Evolutionary conservation across 768 basidiomycete genomes (phyloP).

Genomic region (Kwoniella pini): DNA sequence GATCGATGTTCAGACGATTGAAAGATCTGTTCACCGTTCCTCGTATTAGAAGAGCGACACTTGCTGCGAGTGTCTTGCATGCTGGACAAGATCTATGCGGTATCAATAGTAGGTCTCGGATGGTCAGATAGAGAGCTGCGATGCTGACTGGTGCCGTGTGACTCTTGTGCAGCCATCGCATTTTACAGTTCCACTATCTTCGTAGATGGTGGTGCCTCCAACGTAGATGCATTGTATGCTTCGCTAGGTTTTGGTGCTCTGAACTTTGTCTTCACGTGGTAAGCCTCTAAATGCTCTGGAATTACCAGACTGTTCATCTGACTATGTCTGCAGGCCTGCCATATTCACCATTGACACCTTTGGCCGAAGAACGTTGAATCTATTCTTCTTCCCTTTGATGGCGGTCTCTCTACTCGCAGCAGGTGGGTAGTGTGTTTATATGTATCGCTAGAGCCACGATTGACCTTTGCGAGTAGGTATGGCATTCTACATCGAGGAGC

Average conservation of each 20-base stretch:
- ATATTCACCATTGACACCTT: conserved; percentile 49
- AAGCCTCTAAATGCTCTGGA: too few species aligned
- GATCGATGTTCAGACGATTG: conserved; percentile 36
- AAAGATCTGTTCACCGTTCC: conserved; percentile 55
- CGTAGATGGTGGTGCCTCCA: conserved; percentile 51
- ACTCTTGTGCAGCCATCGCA: conserved; percentile 52
- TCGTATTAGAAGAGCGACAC: conserved; percentile 53
- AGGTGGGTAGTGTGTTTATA: conserved; percentile 63
- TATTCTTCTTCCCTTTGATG: conserved; percentile 72
- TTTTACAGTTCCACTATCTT: conserved; percentile 58
- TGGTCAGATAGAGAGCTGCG: too few species aligned
- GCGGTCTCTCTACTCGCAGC: conserved; percentile 70
- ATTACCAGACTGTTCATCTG: too few species aligned
- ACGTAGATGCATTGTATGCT: conserved; percentile 46
- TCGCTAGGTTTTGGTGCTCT: conserved; percentile 54
- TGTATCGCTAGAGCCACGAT: too few species aligned
- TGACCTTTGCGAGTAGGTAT: too few species aligned
- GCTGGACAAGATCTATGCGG: conserved; percentile 49
- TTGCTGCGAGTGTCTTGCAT: conserved; percentile 52
- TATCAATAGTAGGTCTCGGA: conserved; percentile 37
- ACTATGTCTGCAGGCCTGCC: conserved; percentile 45
- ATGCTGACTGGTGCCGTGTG: too few species aligned
- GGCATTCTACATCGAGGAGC: conserved; percentile 60
- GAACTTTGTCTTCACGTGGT: conserved; percentile 57
- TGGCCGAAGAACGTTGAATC: conserved; percentile 32